Conservation (phyloP, 768 basidiomycete species). For the Mycena rosella region DNA sequence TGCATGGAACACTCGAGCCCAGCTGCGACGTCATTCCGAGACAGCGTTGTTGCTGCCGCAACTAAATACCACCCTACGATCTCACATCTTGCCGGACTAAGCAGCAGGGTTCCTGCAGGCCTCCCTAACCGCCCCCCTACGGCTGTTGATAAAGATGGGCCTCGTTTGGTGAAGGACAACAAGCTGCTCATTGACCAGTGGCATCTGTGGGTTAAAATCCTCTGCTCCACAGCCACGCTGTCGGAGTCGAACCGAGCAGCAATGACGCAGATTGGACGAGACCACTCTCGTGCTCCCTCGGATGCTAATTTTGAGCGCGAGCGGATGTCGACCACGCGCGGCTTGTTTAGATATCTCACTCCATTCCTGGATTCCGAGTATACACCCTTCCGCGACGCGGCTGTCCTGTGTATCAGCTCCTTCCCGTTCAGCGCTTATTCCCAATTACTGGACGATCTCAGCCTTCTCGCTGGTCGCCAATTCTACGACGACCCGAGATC, state of each 20-base stretch:
- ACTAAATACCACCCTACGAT: conserved; percentile 80
- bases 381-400: conserved; percentile 84
- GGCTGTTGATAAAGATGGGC: conserved; percentile 63
- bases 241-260: conserved; percentile 70
- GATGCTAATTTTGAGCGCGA: conserved; percentile 85
- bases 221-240: conserved; percentile 85
- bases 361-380: conserved; percentile 92
- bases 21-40: conserved; percentile 67
- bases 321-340: conserved; percentile 83
- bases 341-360: conserved; percentile 86
- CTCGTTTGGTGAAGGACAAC: conserved; percentile 68
- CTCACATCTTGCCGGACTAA: conserved; percentile 80
- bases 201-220: conserved; percentile 85
- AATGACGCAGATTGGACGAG: conserved; percentile 68
- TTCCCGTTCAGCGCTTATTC: conserved; percentile 84
- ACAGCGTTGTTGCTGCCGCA: conserved; percentile 75
- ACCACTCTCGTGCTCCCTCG: conserved; percentile 78
- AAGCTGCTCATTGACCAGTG: conserved; percentile 78
- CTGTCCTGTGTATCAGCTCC: conserved; percentile 90
- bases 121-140: conserved; percentile 55
- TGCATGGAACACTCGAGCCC: conserved; percentile 63
- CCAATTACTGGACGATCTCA: conserved; percentile 86
- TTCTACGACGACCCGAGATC: conserved; percentile 81
- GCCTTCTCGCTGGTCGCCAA: conserved; percentile 82
- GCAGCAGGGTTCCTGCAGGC: conserved; percentile 63